Evolutionary conservation across 306 rosid species (phyloP), one percentile per base, ranked within the genome.

Genomic region (Lupinus albus): DNA sequence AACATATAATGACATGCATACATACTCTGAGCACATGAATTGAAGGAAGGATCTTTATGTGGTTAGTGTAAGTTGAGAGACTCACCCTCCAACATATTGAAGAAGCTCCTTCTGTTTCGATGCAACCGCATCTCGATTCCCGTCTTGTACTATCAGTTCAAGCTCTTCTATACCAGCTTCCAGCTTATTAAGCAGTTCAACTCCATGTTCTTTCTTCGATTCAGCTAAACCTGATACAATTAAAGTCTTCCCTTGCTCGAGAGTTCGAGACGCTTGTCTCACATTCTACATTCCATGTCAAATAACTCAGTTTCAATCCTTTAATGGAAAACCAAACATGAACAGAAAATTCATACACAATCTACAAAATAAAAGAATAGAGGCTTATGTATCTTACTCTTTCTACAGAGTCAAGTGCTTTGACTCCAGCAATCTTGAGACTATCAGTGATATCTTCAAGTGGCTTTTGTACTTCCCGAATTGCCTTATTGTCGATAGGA

Each of bases 381-480:
- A 25, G 39, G 61, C 53, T 58, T 62, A 49, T 52, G 76, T n/a
- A n/a, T 41, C 83, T 82, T 86, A 93, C 99, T 80, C 99, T 86
- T 79, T 88, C 97, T 42, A 85, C 89, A 0, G 96, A 90, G 72
- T 93, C 99, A 35, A 90, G 94, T 52, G 99, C 99, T 62, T 74
- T 90, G 77, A 76, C 83, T 78, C 99, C 99, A 18, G 97, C 76
- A 60, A 90, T 46, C 79, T 93, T 90, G 62, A 93, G 97, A 76
- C 96, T 86, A 6, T 93, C 97, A 6, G 97, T 84, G 61, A 90
- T 88, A 80, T 93, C 99, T 83, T 93, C 99, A 36, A 93, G 96
- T 11, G 97, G 97, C 53, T 90, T 93, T 73, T 93, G 97, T 10
- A 93, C 96, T 80, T 93, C 99, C 84, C 99, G 80, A 28, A 93